Evolutionary conservation across 2,329 filamentous ascomycete species (phyloP).

Genomic region (Aspergillus hortae): DNA sequence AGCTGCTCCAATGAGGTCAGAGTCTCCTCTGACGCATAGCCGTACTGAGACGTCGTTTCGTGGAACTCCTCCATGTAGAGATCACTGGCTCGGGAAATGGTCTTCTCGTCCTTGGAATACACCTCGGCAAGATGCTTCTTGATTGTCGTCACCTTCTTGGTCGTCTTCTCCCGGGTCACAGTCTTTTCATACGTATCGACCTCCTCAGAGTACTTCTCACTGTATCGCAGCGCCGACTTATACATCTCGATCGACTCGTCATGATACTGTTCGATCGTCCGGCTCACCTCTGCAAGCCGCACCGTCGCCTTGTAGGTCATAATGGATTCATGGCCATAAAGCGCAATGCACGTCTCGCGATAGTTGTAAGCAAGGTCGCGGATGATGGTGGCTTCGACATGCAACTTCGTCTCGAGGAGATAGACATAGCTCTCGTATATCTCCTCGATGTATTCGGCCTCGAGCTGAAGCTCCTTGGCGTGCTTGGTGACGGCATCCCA

Average conservation of each 20-base stretch:
- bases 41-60: not conserved
- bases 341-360: not conserved
- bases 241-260: not conserved
- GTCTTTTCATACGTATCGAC: not conserved
- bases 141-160: not conserved
- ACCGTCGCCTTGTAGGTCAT: not conserved
- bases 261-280: not conserved
- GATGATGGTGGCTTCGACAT: not conserved
- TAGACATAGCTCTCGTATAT: not conserved
- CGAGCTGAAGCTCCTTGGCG: not conserved
- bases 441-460: not conserved
- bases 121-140: not conserved
- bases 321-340: not conserved
- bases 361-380: slow-evolving; percentile 1
- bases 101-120: not conserved
- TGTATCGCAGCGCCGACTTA: not conserved
- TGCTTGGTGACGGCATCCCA: not conserved
- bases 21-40: not conserved
- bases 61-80: not conserved
- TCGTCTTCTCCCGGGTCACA: not conserved
- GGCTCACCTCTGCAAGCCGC: not conserved
- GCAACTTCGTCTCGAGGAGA: slow-evolving; percentile 1
- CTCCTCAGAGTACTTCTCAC: not conserved
- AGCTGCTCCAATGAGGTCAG: not conserved
- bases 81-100: not conserved